Percentiles rank a stretch among this genome's conserved stretches.
Conservation (phyloP, 2,329 filamentous ascomycete genomes). For the Trichoderma atroviride region DNA sequence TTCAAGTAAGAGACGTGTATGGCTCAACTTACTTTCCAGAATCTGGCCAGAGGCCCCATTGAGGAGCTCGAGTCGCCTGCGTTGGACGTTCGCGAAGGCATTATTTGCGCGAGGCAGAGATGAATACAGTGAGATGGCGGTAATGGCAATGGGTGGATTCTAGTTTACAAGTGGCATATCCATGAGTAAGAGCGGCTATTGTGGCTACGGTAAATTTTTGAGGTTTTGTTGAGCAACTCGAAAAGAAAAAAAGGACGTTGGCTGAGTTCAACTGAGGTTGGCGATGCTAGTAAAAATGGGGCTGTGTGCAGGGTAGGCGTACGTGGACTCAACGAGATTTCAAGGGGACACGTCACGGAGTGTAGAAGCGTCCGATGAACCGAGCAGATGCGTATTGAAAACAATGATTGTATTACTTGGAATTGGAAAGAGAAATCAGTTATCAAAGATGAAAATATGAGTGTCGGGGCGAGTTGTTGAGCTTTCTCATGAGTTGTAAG, state of each 20-base stretch:
- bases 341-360: constrained; percentile 3
- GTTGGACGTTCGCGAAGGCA: constrained; percentile 33
- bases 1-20: too few species aligned
- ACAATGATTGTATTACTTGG: background rate
- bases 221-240: background rate
- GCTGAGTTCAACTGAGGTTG: background rate
- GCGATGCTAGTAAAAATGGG: background rate
- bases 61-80: constrained; percentile 30
- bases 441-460: background rate
- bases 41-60: constrained; percentile 42
- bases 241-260: background rate
- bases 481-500: background rate
- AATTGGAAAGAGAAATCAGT: background rate
- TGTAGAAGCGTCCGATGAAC: background rate
- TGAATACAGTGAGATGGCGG: background rate
- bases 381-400: background rate
- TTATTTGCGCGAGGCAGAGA: constrained; percentile 23
- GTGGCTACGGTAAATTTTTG: background rate
- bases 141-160: background rate
- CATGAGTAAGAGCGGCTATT: background rate
- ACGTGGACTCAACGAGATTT: background rate
- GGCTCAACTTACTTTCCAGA: constrained; percentile 49
- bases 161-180: background rate
- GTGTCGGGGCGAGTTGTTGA: background rate
- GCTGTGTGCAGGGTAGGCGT: constrained; percentile 12